phyloP scores from a whole-genome alignment of 768 basidiomycete species.

The Russula sp. region DNA sequence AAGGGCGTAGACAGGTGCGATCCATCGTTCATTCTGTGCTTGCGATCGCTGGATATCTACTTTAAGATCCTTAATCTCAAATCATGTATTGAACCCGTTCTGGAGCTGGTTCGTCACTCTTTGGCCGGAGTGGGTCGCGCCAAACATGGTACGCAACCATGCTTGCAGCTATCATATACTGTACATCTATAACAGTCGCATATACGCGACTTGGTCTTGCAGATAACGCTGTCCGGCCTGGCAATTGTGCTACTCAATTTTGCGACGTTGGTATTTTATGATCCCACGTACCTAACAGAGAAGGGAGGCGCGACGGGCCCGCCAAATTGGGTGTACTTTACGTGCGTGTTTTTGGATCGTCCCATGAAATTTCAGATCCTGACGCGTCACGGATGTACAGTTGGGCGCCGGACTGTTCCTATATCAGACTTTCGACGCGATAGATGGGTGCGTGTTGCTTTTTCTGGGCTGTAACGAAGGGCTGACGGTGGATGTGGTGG shows the following conservation, averaged over 20 bases:
- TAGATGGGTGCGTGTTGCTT: slow-evolving; percentile 63
- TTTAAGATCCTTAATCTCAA: slow-evolving; percentile 68
- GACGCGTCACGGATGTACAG: slow-evolving; percentile 40
- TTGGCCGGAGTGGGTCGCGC: slow-evolving; percentile 81
- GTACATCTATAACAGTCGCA: background rate
- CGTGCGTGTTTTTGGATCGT: slow-evolving; percentile 47
- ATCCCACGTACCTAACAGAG: slow-evolving; percentile 71
- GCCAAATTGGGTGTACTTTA: slow-evolving; percentile 88
- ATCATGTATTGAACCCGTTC: slow-evolving; percentile 75
- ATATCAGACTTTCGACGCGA: slow-evolving; percentile 87
- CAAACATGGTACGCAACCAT: slow-evolving; percentile 71
- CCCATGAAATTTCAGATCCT: background rate
- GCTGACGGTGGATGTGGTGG: background rate
- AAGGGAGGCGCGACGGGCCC: slow-evolving; percentile 59
- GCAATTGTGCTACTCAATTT: slow-evolving; percentile 82
- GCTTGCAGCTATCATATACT: background rate
- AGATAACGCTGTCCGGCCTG: slow-evolving; percentile 91
- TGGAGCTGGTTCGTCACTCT: slow-evolving; percentile 91
- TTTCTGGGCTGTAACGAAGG: slow-evolving; percentile 18
- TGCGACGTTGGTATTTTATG: slow-evolving; percentile 75
- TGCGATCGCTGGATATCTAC: background rate
- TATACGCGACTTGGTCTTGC: background rate
- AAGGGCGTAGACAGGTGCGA: slow-evolving; percentile 78
- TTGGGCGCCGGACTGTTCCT: slow-evolving; percentile 87
- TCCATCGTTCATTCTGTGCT: background rate